Evolutionary conservation across 352 stramenopile species (phyloP).

Genomic region (Pythium pyrilobum): DNA sequence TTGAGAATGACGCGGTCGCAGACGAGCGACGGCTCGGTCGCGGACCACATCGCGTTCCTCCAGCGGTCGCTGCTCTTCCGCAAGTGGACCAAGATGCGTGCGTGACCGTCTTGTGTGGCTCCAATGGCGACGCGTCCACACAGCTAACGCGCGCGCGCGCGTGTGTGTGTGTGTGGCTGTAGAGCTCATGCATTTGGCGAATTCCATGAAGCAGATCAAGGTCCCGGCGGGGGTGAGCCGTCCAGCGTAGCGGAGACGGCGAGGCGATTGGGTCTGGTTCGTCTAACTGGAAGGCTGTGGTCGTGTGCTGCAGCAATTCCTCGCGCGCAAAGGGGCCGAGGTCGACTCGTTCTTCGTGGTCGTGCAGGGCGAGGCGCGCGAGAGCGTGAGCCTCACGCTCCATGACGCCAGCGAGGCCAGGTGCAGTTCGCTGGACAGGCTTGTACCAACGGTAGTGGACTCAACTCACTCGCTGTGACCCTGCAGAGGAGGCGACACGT

Average conservation of each 20-base stretch:
- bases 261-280: not conserved
- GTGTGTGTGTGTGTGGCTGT: not conserved
- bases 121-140: not conserved
- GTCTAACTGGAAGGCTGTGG: not conserved
- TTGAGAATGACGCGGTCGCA: constrained; percentile 77
- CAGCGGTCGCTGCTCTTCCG: constrained; percentile 75
- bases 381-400: constrained; percentile 59
- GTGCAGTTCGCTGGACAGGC: too few species aligned
- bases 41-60: constrained; percentile 79
- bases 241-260: too few species aligned
- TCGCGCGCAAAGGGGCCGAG: constrained; percentile 66
- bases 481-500: too few species aligned
- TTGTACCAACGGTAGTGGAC: not conserved
- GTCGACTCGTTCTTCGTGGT: constrained; percentile 78
- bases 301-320: constrained; percentile 52
- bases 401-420: constrained; percentile 56
- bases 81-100: constrained; percentile 83
- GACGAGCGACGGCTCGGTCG: constrained; percentile 77
- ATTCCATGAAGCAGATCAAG: constrained; percentile 76
- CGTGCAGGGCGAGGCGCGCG: constrained; percentile 62
- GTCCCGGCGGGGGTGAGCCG: constrained; percentile 44
- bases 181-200: constrained; percentile 84
- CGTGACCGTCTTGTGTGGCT: constrained; percentile 9
- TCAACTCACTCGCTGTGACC: too few species aligned
- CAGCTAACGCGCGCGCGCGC: too few species aligned